Base-by-base conservation (phyloP, 257 asterid genomes). In the Fraxinus americana region DNA sequence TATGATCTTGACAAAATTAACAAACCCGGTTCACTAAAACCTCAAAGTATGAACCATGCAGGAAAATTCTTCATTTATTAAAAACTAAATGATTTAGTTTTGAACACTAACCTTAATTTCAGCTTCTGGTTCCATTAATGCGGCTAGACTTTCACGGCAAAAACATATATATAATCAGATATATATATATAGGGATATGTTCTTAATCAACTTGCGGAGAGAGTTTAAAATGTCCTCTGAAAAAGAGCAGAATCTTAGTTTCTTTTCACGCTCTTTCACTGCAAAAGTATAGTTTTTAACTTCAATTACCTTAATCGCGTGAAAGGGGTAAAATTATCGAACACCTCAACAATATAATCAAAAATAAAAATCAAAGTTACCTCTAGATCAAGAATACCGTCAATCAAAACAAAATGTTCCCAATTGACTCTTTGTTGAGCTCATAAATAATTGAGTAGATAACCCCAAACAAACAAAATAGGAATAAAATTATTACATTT, bases 51-150 rank as follows among this genome's bases (percentile, higher is more conserved):
- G 4, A 73, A 68, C 75, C 32, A 2, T 59, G 67, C 25, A 61
- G 67, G 34, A 23, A 61, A 19, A 14, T 48, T 48, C n/a, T 39
- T 48, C 69, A 70, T 71, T 36, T 25, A 19, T n/a, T 32, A 75
- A 70, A 25, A 57, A 54, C 21, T 21, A 50, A 76, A 19, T 16
- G 39, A 66, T 63, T 43, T 35, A 27, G 38, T 65, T 45, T 57
- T 67, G 66, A 43, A 1, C 27, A 86, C 97, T 79, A 82, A 94
- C 97, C 98, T 91, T 92, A 73, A 76, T 81, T 86, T 92, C 97
- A 48, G 87, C 88, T 86, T 89, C 98, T 52, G 90, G 80, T 81
- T 94, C 97, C 98, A 94, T 94, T 69, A 10, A 23, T 0, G 76
- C 74, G 77, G 50, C 83, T 80, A 57, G 57, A 81, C 78, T 86